A percentile compares a stretch with the other conserved stretches of the same genome.
phyloP scores from a whole-genome alignment of 352 stramenopile species.

The Phytophthora litchii region DNA sequence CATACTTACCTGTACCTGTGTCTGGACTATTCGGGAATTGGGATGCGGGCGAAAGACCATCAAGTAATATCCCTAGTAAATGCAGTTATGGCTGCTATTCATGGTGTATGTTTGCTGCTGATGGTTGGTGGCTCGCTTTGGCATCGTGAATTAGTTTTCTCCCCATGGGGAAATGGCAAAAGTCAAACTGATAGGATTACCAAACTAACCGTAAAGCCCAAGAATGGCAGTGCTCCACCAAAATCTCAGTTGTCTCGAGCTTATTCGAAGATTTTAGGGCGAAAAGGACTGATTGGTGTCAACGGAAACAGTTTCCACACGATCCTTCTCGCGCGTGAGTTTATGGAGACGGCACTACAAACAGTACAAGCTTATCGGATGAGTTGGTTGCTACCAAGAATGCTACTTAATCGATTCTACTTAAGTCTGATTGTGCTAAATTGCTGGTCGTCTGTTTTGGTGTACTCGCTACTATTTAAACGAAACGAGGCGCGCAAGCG shows the following conservation, averaged over 20 bases:
- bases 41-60: conserved; percentile 22
- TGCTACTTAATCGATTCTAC: conserved; percentile 41
- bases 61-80: conserved; percentile 24
- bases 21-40: conserved; percentile 33
- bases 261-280: conserved; percentile 19
- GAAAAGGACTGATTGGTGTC: conserved; percentile 21
- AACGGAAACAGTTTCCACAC: conserved; percentile 30
- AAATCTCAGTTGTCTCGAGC: conserved; percentile 6
- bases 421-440: conserved; percentile 34
- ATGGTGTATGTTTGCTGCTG: conserved; percentile 18
- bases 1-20: conserved; percentile 20
- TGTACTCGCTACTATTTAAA: conserved; percentile 25
- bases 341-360: conserved; percentile 32
- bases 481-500: conserved; percentile 21
- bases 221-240: neutral
- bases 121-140: conserved; percentile 17
- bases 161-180: conserved; percentile 3
- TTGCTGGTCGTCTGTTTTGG: conserved; percentile 29
- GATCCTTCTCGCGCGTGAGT: conserved; percentile 26
- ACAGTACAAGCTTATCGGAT: conserved; percentile 34
- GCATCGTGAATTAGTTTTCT: conserved; percentile 18
- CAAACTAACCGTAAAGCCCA: conserved; percentile 1
- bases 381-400: conserved; percentile 27
- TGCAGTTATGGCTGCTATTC: conserved; percentile 27
- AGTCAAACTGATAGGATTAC: neutral